Evolutionary conservation across 2,329 filamentous ascomycete species (phyloP).

Genomic region (Botrytis byssoidea): DNA sequence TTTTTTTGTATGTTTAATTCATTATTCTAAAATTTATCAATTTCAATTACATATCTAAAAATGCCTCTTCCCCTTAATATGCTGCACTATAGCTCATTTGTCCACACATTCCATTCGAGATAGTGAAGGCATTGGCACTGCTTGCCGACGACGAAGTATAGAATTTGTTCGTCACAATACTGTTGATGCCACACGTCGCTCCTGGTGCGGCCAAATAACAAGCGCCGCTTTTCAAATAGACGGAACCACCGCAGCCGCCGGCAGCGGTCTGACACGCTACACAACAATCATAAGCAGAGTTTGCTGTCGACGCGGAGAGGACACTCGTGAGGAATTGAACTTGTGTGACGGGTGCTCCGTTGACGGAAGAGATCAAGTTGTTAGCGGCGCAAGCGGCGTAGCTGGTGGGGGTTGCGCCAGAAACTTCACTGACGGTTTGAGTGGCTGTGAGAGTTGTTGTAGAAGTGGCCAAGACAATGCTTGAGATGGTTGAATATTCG

Average conservation of each 20-base stretch:
- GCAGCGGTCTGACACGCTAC: not conserved
- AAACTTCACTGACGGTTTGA: not conserved
- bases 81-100: not conserved
- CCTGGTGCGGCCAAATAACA: not conserved
- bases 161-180: not conserved
- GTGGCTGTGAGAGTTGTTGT: not conserved
- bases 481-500: not conserved
- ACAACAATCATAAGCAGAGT: not conserved
- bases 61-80: not conserved
- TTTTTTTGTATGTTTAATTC: not conserved
- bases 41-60: not conserved
- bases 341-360: not conserved
- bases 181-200: not conserved
- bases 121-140: not conserved
- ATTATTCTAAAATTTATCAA: not conserved
- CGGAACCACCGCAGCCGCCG: not conserved
- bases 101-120: not conserved
- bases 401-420: not conserved
- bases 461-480: not conserved
- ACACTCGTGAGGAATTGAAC: not conserved
- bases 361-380: not conserved
- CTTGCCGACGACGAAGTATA: not conserved
- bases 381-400: not conserved
- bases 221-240: not conserved
- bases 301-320: not conserved